These are phyloP conservation scores for Tephrocybe sp. DNA, from an alignment of 768 basidiomycete genomes.

Conservation along the genomic window DNA sequence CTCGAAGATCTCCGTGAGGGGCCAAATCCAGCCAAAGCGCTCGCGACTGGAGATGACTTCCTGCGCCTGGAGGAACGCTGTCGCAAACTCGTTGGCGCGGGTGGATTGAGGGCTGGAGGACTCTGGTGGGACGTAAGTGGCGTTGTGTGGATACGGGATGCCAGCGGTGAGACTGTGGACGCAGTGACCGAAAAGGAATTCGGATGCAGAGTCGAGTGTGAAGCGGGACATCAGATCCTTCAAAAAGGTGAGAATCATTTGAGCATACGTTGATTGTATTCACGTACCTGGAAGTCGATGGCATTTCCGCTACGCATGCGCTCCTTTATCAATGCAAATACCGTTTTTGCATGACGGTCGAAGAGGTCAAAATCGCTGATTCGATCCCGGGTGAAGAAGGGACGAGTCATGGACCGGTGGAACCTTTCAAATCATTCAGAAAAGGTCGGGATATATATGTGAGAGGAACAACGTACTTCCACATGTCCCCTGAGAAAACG, in stretches of 20 bases:
- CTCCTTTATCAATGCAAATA: conserved; percentile 43
- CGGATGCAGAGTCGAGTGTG: conserved; percentile 66
- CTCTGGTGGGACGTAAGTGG: conserved; percentile 22
- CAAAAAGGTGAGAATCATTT: background rate
- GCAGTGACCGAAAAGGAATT: conserved; percentile 63
- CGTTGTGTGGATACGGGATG: conserved; percentile 53
- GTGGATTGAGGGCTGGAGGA: conserved; percentile 24
- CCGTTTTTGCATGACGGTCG: conserved; percentile 50
- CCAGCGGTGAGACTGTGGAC: conserved; percentile 51
- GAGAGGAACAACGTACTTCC: conserved; percentile 29
- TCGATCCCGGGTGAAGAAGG: conserved; percentile 59
- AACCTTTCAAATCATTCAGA: conserved; percentile 35
- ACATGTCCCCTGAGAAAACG: conserved; percentile 30
- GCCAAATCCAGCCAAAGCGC: conserved; percentile 52
- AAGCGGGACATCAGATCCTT: conserved; percentile 62
- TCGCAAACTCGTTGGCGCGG: conserved; percentile 42
- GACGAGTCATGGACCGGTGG: conserved; percentile 64
- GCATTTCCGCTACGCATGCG: conserved; percentile 50
- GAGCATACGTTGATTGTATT: background rate
- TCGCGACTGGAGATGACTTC: conserved; percentile 40
- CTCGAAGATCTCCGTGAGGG: conserved; percentile 47
- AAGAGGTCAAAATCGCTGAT: conserved; percentile 64
- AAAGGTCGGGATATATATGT: background rate
- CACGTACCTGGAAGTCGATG: conserved; percentile 56
- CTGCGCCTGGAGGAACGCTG: conserved; percentile 51